Conservation (phyloP, 75 land plant species). For the Pinus tabuliformis region DNA sequence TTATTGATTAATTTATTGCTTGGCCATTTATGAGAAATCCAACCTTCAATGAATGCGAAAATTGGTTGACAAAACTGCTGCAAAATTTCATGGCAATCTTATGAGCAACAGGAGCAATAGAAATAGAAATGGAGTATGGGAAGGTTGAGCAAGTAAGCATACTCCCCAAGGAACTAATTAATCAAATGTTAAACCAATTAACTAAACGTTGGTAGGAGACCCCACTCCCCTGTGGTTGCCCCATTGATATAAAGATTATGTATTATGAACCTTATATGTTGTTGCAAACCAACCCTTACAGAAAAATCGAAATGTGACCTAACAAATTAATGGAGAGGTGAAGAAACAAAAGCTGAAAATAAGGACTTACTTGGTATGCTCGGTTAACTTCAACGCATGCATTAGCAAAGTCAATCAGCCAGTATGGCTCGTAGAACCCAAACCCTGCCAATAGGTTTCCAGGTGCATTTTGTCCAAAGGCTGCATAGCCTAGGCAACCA, state of each 20-base stretch:
- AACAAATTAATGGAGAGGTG: too few species aligned
- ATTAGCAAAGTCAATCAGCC: conserved; percentile 76
- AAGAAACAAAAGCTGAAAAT: background rate
- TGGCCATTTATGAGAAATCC: conserved; percentile 13
- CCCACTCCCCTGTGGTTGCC: too few species aligned
- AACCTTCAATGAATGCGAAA: conserved; percentile 30
- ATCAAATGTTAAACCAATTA: too few species aligned
- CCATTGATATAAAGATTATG: too few species aligned
- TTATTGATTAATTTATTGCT: conserved; percentile 16
- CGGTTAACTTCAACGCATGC: conserved; percentile 64
- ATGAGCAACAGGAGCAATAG: too few species aligned
- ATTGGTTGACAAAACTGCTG: conserved; percentile 39
- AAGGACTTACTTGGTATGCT: conserved; percentile 58
- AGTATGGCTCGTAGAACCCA: conserved; percentile 62
- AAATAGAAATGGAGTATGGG: too few species aligned
- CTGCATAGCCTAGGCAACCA: conserved; percentile 62
- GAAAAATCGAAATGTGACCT: too few species aligned
- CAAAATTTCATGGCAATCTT: background rate
- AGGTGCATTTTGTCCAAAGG: conserved; percentile 68
- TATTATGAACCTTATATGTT: too few species aligned
- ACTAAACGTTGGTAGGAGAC: too few species aligned
- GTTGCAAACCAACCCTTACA: too few species aligned
- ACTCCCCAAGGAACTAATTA: too few species aligned
- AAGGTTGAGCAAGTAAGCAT: too few species aligned
- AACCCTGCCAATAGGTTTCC: conserved; percentile 73